phyloP scores from a whole-genome alignment of 2,329 filamentous ascomycete species.

The Gaeumannomyces sp. region DNA sequence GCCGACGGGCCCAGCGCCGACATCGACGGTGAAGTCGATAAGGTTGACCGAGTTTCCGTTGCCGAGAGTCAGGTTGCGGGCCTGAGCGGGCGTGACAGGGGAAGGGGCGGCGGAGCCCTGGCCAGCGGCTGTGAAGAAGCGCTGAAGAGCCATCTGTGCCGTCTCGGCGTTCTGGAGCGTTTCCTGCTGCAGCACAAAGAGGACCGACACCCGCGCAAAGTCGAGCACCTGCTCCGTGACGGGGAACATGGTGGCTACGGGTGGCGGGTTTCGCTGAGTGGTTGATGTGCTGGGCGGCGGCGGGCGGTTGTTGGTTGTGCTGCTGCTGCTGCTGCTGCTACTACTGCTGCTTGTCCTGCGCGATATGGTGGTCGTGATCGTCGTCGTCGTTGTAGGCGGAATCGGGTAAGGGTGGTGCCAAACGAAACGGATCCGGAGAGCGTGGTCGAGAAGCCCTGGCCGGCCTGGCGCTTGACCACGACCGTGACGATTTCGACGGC shows the following conservation, averaged over 20 bases:
- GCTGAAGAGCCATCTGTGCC: slow-evolving; percentile 49
- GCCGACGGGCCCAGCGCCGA: slow-evolving; percentile 8
- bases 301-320: slow-evolving; percentile 11
- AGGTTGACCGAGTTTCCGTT: slow-evolving; percentile 43
- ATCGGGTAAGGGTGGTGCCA: slow-evolving; percentile 20
- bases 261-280: slow-evolving; percentile 16
- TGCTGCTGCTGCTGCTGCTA: slow-evolving; percentile 19
- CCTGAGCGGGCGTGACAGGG: slow-evolving; percentile 24
- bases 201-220: slow-evolving; percentile 56
- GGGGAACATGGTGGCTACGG: slow-evolving; percentile 32
- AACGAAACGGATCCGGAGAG: slow-evolving; percentile 1
- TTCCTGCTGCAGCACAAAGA: slow-evolving; percentile 55
- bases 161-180: slow-evolving; percentile 42
- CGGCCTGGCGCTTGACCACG: not conserved
- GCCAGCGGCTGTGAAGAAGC: slow-evolving; percentile 41
- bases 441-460: slow-evolving; percentile 1
- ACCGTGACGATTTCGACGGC: slow-evolving; percentile 15
- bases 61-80: slow-evolving; percentile 30
- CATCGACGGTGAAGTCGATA: slow-evolving; percentile 38
- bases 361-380: slow-evolving; percentile 21
- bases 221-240: slow-evolving; percentile 53
- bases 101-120: not conserved
- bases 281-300: slow-evolving; percentile 16
- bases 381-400: slow-evolving; percentile 22
- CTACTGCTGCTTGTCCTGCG: slow-evolving; percentile 18